phyloP scores from a whole-genome alignment of 2,329 filamentous ascomycete genomes.

The Beauveria medogensis region DNA sequence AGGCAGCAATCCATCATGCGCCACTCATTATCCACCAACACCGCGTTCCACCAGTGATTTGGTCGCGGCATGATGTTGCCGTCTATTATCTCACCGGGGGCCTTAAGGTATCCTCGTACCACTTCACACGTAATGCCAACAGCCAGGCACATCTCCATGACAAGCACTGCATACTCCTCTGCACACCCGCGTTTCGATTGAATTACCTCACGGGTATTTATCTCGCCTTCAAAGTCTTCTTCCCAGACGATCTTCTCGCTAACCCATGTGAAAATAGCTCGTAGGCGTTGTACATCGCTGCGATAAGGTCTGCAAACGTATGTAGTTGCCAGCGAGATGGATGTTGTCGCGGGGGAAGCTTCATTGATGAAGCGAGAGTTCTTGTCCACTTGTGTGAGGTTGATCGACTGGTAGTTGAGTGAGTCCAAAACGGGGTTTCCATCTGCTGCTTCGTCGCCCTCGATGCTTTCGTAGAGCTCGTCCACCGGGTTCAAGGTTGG shows the following conservation, averaged over 20 bases:
- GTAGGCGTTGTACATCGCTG: constrained; percentile 84
- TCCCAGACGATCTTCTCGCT: constrained; percentile 95
- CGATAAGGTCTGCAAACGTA: constrained; percentile 92
- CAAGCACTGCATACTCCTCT: constrained; percentile 81
- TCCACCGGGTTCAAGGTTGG: constrained; percentile 84
- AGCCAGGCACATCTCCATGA: constrained; percentile 87
- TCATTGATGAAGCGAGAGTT: constrained; percentile 84
- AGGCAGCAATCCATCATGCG: constrained; percentile 91
- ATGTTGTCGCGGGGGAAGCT: constrained; percentile 73
- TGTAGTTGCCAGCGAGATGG: constrained; percentile 74
- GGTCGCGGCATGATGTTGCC: constrained; percentile 73
- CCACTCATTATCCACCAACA: constrained; percentile 91
- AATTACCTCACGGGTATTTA: constrained; percentile 78
- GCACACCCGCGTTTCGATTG: constrained; percentile 76
- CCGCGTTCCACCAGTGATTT: constrained; percentile 98
- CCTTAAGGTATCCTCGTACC: constrained; percentile 83
- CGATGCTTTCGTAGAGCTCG: constrained; percentile 72
- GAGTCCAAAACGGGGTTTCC: constrained; percentile 75
- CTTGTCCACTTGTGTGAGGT: constrained; percentile 86
- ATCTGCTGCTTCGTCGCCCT: constrained; percentile 85
- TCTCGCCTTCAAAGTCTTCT: constrained; percentile 78
- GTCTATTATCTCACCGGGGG: constrained; percentile 76
- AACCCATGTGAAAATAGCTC: constrained; percentile 96
- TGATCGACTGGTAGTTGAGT: constrained; percentile 71
- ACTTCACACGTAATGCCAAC: constrained; percentile 84